A percentile compares a stretch with the other conserved stretches of the same genome.
Evolutionary conservation across 371 early-diverging fungal species (phyloP).

Genomic region (Syncephalis plumigaleata): DNA sequence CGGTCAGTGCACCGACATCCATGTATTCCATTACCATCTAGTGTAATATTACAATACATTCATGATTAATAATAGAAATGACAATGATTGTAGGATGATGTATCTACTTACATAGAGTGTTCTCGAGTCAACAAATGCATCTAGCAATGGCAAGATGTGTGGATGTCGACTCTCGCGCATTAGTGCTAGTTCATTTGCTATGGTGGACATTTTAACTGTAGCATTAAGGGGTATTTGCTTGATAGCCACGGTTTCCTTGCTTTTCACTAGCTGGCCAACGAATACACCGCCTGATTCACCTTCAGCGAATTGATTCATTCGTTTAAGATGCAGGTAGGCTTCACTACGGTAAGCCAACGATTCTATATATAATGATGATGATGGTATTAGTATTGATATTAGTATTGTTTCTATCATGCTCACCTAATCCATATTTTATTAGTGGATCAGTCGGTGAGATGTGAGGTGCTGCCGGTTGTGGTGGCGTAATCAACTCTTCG

Average conservation of each 20-base stretch:
- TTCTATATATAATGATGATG: neutral
- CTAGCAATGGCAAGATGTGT: constrained; percentile 70
- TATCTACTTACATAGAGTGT: constrained; percentile 39
- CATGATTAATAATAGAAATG: neutral
- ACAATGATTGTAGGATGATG: too few relatives aligned
- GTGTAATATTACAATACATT: neutral
- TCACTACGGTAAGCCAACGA: neutral
- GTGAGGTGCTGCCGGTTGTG: too few relatives aligned
- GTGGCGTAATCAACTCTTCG: too few relatives aligned
- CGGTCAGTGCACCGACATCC: constrained; percentile 54
- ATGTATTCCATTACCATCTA: constrained; percentile 68
- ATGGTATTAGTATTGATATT: too few relatives aligned
- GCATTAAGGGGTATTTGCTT: constrained; percentile 92
- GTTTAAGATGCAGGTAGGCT: neutral
- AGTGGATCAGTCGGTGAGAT: too few relatives aligned
- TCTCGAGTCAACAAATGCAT: constrained; percentile 59
- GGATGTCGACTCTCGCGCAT: constrained; percentile 47
- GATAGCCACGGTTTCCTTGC: constrained; percentile 53
- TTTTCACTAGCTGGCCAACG: constrained; percentile 18
- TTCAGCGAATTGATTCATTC: constrained; percentile 44
- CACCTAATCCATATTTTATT: too few relatives aligned
- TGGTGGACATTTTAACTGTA: constrained; percentile 84
- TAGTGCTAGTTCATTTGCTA: constrained; percentile 76
- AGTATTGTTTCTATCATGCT: too few relatives aligned
- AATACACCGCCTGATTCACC: constrained; percentile 64